These are phyloP conservation scores for Eucalyptus melliodora DNA, from an alignment of 345 rosid genomes.

Conservation along the genomic window DNA sequence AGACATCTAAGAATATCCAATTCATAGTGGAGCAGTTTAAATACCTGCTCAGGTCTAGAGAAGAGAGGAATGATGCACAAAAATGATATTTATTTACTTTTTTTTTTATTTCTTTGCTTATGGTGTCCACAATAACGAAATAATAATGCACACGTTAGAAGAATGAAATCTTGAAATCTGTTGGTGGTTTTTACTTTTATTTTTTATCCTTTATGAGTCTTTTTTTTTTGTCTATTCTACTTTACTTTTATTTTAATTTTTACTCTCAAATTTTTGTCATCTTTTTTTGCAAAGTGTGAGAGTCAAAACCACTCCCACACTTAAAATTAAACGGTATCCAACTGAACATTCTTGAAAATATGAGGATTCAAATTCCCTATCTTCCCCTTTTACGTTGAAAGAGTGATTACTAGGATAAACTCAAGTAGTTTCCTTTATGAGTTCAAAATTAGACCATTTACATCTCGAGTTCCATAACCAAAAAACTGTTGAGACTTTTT, in stretches of 20 bases:
- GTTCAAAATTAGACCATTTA: neutral
- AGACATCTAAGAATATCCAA: no score
- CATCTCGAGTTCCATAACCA: neutral
- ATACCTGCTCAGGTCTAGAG: no score
- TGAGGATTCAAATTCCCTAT: accelerated
- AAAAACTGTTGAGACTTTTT: neutral
- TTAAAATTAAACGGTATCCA: accelerated
- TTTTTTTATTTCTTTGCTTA: neutral
- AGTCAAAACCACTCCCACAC: accelerated
- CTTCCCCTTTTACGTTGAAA: no score
- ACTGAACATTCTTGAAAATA: accelerated
- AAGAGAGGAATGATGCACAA: no score
- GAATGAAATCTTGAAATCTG: neutral
- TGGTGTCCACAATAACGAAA: neutral
- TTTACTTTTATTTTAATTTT: no score
- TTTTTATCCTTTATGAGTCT: neutral
- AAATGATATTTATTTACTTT: no score
- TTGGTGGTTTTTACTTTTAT: neutral
- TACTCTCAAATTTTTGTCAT: no score
- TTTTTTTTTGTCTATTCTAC: accelerated
- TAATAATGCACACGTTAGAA: accelerated
- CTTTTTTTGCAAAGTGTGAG: accelerated
- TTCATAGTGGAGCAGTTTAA: no score
- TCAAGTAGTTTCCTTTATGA: accelerated
- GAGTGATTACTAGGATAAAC: no score